phyloP scores from a whole-genome alignment of 805 yeast species.

The Candida montana region DNA sequence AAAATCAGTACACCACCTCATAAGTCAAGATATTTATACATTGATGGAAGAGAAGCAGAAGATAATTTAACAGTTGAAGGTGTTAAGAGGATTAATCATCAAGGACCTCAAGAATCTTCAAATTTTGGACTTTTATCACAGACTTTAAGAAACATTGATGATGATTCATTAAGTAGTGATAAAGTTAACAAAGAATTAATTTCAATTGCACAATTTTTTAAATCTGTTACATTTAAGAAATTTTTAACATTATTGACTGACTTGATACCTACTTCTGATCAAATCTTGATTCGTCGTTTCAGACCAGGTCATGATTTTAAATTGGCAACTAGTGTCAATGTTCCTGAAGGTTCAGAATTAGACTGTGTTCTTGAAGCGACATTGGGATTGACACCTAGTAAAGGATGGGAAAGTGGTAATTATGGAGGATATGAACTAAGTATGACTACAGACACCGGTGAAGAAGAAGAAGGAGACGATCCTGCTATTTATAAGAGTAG shows the following conservation, averaged over 20 bases:
- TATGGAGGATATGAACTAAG: conserved; percentile 92
- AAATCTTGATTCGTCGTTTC: conserved; percentile 73
- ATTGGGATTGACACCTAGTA: conserved; percentile 71
- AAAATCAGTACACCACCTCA: conserved; percentile 90
- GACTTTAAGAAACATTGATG: neutral
- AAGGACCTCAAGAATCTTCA: conserved; percentile 45
- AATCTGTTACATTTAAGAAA: conserved; percentile 56
- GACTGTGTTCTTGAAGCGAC: conserved; percentile 69
- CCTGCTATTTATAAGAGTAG: conserved; percentile 73
- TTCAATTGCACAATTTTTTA: conserved; percentile 53
- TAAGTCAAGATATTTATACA: conserved; percentile 78
- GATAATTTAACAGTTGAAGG: conserved; percentile 26
- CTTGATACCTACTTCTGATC: conserved; percentile 57
- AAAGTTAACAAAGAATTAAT: conserved; percentile 32
- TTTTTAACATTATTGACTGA: conserved; percentile 65
- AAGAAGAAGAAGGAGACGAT: conserved; percentile 48
- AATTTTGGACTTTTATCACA: conserved; percentile 40
- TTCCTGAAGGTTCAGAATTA: conserved; percentile 23
- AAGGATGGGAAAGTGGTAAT: conserved; percentile 86
- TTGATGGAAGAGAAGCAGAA: conserved; percentile 54
- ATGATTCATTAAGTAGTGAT: conserved; percentile 29
- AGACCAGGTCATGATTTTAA: conserved; percentile 95
- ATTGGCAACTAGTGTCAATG: conserved; percentile 62
- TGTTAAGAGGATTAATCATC: conserved; percentile 31
- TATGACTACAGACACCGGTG: conserved; percentile 53